These are phyloP conservation scores for Blastobotrys mokoenaii DNA, from an alignment of 805 yeast genomes.

Conservation along the genomic window DNA sequence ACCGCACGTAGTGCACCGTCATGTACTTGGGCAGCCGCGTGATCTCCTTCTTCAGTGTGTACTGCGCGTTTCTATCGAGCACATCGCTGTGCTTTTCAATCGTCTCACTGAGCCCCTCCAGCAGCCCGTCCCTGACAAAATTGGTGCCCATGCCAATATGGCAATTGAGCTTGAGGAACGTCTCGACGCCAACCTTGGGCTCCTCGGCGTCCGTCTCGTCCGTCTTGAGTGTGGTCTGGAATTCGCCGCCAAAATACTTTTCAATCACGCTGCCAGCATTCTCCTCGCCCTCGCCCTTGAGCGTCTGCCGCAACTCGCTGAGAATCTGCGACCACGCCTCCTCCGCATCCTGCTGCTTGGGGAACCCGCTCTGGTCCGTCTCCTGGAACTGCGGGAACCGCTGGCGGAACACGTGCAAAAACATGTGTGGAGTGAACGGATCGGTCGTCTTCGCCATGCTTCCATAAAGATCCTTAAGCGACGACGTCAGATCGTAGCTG, in stretches of 20 bases:
- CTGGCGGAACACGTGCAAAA: slow-evolving; percentile 47
- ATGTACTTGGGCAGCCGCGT: slow-evolving; percentile 78
- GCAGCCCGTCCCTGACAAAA: slow-evolving; percentile 77
- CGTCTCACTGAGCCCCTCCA: slow-evolving; percentile 63
- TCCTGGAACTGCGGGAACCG: slow-evolving; percentile 87
- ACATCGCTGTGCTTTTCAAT: slow-evolving; percentile 70
- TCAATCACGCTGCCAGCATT: slow-evolving; percentile 39
- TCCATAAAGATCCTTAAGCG: slow-evolving; percentile 25
- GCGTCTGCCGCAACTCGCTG: slow-evolving; percentile 31
- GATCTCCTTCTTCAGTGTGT: slow-evolving; percentile 50
- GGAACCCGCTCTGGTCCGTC: slow-evolving; percentile 52
- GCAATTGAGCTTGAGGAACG: slow-evolving; percentile 70
- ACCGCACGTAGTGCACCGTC: slow-evolving; percentile 87
- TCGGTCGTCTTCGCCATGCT: slow-evolving; percentile 27
- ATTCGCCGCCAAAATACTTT: slow-evolving; percentile 54
- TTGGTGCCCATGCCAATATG: slow-evolving; percentile 82
- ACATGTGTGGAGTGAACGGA: slow-evolving; percentile 58
- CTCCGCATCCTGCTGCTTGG: slow-evolving; percentile 97
- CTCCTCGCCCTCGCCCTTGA: background rate
- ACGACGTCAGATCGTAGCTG: slow-evolving; percentile 27
- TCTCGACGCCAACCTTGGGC: slow-evolving; percentile 39
- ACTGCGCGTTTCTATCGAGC: slow-evolving; percentile 63
- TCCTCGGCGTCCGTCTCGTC: slow-evolving; percentile 45
- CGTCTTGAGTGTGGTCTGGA: slow-evolving; percentile 57
- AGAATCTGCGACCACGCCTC: slow-evolving; percentile 83